Conservation (phyloP, 768 basidiomycete genomes). For the Coprinopsis cinerea region DNA sequence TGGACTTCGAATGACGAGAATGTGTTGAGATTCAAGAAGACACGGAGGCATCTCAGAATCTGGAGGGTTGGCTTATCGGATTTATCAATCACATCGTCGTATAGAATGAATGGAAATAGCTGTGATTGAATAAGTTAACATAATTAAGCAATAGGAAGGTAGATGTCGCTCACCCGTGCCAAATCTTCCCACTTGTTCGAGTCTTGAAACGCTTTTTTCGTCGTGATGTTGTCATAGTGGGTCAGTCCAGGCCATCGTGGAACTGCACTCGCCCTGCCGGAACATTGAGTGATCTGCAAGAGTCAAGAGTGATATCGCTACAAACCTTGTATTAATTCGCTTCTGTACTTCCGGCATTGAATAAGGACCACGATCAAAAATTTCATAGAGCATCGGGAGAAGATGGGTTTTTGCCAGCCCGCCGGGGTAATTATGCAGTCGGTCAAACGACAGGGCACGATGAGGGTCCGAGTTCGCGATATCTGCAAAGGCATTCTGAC, state of each 20-base stretch:
- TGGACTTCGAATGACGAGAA: constrained; percentile 26
- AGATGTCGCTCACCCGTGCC: constrained; percentile 20
- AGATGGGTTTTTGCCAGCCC: constrained; percentile 33
- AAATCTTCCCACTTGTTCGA: constrained; percentile 26
- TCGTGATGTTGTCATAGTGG: constrained; percentile 23
- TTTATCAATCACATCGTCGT: background rate
- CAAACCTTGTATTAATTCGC: too few species aligned
- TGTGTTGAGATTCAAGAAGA: constrained; percentile 24
- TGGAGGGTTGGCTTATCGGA: constrained; percentile 16
- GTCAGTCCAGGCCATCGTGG: constrained; percentile 27
- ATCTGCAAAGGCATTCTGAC: constrained; percentile 37
- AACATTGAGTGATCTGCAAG: background rate
- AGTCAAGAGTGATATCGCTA: background rate
- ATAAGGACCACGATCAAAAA: too few species aligned
- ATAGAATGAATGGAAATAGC: background rate
- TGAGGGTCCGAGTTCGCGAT: constrained; percentile 29
- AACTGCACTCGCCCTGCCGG: constrained; percentile 9
- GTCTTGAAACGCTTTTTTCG: constrained; percentile 24
- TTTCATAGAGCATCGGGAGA: constrained; percentile 13
- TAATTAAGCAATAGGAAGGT: background rate
- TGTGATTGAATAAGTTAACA: background rate
- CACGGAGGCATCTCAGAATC: constrained; percentile 17
- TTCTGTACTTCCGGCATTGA: too few species aligned
- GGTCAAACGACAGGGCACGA: constrained; percentile 30
- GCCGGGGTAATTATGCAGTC: constrained; percentile 27